A percentile compares a stretch with the other conserved stretches of the same genome.
Conservation (phyloP, 768 basidiomycete genomes). For the Suillus plorans region DNA sequence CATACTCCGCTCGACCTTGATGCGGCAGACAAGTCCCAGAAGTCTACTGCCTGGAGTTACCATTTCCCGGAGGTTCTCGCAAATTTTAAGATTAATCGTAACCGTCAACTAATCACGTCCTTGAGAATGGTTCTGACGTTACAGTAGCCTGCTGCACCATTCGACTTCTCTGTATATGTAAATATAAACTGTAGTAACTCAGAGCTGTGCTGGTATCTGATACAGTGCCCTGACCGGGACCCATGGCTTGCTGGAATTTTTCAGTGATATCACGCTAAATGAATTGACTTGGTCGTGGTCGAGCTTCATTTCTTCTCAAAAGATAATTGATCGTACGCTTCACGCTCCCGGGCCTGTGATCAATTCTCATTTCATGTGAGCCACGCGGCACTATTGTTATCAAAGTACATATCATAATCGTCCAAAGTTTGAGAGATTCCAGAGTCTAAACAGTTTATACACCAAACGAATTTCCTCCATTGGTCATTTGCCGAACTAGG, state of each 20-base stretch:
- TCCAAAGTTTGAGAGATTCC: no score
- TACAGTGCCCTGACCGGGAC: background rate
- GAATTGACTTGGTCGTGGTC: no score
- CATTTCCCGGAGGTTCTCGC: background rate
- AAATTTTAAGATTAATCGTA: background rate
- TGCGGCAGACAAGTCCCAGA: background rate
- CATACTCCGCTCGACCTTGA: background rate
- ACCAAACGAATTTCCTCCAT: conserved; percentile 35
- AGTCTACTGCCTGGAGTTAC: background rate
- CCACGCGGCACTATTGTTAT: background rate
- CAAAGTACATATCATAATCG: background rate
- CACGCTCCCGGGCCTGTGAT: no score
- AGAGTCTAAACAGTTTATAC: conserved; percentile 17
- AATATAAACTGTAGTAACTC: background rate
- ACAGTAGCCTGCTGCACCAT: background rate
- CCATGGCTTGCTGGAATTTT: background rate
- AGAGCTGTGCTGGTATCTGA: background rate
- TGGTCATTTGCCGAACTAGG: conserved; percentile 78
- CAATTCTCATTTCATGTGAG: background rate
- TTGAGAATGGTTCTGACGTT: background rate
- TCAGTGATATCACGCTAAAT: no score
- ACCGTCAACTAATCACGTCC: background rate
- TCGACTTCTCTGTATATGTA: background rate
- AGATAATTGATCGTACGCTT: no score
- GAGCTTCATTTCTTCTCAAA: no score